A percentile compares a stretch with the other conserved stretches of the same genome.
These are phyloP conservation scores for Rhododendron vialii DNA, from an alignment of 148 eudicot genomes.

Conservation along the genomic window DNA sequence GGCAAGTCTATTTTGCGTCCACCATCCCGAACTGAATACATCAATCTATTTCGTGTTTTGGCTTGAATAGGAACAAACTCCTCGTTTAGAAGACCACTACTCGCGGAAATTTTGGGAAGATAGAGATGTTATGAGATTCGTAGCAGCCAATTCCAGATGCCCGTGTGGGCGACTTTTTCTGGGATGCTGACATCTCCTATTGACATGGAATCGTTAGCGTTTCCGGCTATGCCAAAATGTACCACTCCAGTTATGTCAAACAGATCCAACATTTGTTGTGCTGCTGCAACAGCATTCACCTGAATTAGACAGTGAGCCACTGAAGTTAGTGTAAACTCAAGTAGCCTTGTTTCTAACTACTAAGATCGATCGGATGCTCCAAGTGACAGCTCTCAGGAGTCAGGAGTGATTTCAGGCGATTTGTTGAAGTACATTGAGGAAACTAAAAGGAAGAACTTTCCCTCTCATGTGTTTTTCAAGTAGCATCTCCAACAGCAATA, in stretches of 20 bases:
- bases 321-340: background rate
- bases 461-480: no score
- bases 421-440: background rate
- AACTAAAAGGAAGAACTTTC: background rate
- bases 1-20: no score
- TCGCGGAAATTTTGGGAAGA: background rate
- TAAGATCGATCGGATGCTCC: background rate
- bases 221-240: conserved; percentile 19
- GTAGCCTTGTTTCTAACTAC: background rate
- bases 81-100: background rate
- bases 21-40: no score
- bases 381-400: background rate
- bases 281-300: conserved; percentile 23
- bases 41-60: no score
- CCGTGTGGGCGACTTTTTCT: background rate
- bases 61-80: background rate
- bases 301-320: background rate
- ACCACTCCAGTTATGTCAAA: conserved; percentile 20
- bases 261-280: conserved; percentile 22
- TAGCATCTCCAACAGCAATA: no score
- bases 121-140: background rate
- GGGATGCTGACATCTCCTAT: conserved; percentile 25
- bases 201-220: conserved; percentile 16
- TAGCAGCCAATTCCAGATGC: background rate
- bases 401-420: background rate